These are phyloP conservation scores for Rhizopogon vesiculosus DNA, from an alignment of 768 basidiomycete species.

Conservation along the genomic window DNA sequence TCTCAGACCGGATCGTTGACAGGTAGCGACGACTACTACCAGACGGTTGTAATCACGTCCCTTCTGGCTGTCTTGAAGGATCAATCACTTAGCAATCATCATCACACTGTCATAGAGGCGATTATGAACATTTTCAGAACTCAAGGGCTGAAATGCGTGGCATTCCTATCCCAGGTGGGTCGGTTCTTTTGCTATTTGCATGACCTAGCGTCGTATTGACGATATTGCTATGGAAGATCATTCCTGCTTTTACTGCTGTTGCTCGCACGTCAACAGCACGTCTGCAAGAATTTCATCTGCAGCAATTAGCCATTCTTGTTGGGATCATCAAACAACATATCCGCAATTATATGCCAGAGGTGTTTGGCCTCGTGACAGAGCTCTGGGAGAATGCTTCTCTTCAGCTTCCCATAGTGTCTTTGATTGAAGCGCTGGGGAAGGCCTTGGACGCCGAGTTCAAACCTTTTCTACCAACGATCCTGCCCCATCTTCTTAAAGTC, in stretches of 20 bases:
- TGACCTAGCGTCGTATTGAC: neutral
- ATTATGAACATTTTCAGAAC: conserved; percentile 99
- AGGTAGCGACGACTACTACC: conserved; percentile 92
- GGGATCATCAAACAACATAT: conserved; percentile 97
- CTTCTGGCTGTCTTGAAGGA: conserved; percentile 87
- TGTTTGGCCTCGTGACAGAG: conserved; percentile 82
- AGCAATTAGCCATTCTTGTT: conserved; percentile 92
- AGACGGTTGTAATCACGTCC: conserved; percentile 89
- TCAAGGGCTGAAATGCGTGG: conserved; percentile 92
- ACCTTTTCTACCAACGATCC: conserved; percentile 85
- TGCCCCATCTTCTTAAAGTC: conserved; percentile 86
- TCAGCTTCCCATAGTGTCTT: conserved; percentile 86
- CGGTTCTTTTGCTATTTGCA: conserved; percentile 6
- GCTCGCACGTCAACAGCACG: conserved; percentile 78
- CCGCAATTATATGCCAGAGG: conserved; percentile 81
- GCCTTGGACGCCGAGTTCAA: conserved; percentile 97
- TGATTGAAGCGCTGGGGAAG: conserved; percentile 89
- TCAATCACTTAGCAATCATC: conserved; percentile 77
- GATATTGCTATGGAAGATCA: conserved; percentile 51
- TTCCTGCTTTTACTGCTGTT: conserved; percentile 90
- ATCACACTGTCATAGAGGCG: conserved; percentile 93
- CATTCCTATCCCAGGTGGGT: conserved; percentile 86
- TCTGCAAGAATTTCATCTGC: conserved; percentile 88
- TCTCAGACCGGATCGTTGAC: conserved; percentile 56
- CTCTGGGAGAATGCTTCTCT: conserved; percentile 84